Conservation (phyloP, 1,139 yeast genomes). For the Blastobotrys elegans region DNA sequence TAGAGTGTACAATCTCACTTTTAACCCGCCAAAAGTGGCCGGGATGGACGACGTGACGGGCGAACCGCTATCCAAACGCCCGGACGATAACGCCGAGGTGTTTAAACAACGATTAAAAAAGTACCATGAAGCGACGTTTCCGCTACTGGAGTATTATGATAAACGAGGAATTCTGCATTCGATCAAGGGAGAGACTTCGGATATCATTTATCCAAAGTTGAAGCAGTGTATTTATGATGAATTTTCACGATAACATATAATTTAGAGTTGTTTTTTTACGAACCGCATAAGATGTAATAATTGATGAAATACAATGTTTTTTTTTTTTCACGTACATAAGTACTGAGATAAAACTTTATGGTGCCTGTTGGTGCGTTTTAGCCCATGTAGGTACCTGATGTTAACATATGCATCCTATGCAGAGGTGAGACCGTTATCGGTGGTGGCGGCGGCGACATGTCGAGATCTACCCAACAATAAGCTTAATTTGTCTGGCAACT, state of each 20-base stretch:
- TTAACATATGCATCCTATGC: no score
- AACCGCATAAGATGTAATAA: no score
- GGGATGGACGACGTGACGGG: constrained; percentile 87
- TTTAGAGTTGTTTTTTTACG: no score
- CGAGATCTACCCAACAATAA: no score
- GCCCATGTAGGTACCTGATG: no score
- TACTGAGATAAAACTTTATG: no score
- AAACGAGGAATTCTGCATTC: constrained; percentile 48
- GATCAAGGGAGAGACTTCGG: constrained; percentile 76
- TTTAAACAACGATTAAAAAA: constrained; percentile 62
- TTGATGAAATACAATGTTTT: no score
- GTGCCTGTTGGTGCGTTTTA: no score
- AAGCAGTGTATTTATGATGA: constrained; percentile 19
- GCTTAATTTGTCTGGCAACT: no score
- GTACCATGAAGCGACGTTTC: constrained; percentile 55
- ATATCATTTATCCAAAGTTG: constrained; percentile 73
- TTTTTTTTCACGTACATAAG: no score
- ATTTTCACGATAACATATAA: constrained; percentile 9
- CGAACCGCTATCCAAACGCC: constrained; percentile 70
- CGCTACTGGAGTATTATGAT: constrained; percentile 59
- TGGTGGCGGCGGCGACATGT: no score
- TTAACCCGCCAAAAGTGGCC: constrained; percentile 81
- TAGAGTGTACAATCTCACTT: constrained; percentile 75
- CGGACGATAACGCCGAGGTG: constrained; percentile 72
- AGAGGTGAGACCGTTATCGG: no score